Evolutionary conservation across 768 basidiomycete species (phyloP).

Genomic region (Pulveroboletus ravenelii): DNA sequence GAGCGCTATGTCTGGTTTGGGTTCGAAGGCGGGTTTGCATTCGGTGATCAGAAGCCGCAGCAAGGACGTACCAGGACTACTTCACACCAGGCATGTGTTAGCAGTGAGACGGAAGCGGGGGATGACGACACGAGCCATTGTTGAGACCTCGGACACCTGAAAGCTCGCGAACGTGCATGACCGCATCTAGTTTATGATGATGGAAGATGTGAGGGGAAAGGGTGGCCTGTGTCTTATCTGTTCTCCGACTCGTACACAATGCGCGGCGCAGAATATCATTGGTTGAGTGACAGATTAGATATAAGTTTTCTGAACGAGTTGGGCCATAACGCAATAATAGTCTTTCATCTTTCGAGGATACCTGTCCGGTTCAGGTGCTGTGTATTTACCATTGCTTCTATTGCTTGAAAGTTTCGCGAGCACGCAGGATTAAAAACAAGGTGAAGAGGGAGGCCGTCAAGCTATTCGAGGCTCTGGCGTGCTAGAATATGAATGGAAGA

Average conservation of each 20-base stretch:
- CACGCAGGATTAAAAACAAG: too few species aligned
- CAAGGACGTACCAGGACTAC: neutral
- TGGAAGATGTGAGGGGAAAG: neutral
- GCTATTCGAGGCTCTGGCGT: neutral
- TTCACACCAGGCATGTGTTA: neutral
- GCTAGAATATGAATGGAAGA: too few species aligned
- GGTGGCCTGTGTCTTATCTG: neutral
- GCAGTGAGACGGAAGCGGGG: neutral
- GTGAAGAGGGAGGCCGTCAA: too few species aligned
- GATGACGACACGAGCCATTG: neutral
- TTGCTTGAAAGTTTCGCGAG: neutral
- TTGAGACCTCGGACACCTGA: slow-evolving; percentile 3
- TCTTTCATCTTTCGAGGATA: neutral
- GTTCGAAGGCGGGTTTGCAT: slow-evolving; percentile 50
- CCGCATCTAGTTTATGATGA: too few species aligned
- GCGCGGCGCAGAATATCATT: neutral
- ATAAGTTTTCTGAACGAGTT: neutral
- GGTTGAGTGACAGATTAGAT: neutral
- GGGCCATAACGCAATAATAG: too few species aligned
- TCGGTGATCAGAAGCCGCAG: neutral
- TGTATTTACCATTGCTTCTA: neutral
- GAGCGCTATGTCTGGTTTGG: slow-evolving; percentile 50
- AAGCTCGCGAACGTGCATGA: slow-evolving; percentile 1
- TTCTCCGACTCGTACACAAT: neutral
- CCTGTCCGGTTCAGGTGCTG: neutral